phyloP scores from a whole-genome alignment of 2,329 filamentous ascomycete species.

The Didymella segeticola region DNA sequence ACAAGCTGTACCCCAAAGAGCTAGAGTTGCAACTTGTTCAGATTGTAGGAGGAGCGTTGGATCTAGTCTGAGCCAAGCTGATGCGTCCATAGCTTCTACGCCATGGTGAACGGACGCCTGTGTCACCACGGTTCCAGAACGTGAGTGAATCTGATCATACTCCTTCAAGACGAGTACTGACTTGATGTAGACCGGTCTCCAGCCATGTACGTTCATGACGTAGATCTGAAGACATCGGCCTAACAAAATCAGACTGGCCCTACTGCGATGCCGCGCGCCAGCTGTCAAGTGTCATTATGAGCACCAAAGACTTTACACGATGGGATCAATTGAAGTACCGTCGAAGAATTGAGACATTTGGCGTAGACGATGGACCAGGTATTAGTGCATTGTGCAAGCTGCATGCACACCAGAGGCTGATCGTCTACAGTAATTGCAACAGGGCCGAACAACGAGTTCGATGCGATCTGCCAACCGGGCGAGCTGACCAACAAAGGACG shows the following conservation, averaged over 20 bases:
- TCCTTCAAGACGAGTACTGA: conserved; percentile 7
- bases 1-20: conserved; percentile 77
- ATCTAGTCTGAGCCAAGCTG: conserved; percentile 3
- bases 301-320: conserved; percentile 57
- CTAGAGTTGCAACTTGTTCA: conserved; percentile 90
- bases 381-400: neutral
- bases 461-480: conserved; percentile 69
- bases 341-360: conserved; percentile 84
- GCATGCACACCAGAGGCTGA: conserved; percentile 11
- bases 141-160: conserved; percentile 51
- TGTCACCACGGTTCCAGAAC: conserved; percentile 87
- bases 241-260: conserved; percentile 70
- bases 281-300: conserved; percentile 68
- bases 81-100: conserved; percentile 43
- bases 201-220: conserved; percentile 35
- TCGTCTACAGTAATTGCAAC: conserved; percentile 61
- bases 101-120: conserved; percentile 75
- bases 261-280: conserved; percentile 83
- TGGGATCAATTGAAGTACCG: conserved; percentile 69
- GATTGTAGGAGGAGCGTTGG: conserved; percentile 60
- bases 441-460: conserved; percentile 73
- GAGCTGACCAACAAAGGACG: conserved; percentile 60
- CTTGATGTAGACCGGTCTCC: conserved; percentile 37
- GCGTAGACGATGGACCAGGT: conserved; percentile 64
- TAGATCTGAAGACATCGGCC: neutral